Evolutionary conservation across 352 stramenopile species (phyloP).

Genomic region (Phytopythium kandeliae): DNA sequence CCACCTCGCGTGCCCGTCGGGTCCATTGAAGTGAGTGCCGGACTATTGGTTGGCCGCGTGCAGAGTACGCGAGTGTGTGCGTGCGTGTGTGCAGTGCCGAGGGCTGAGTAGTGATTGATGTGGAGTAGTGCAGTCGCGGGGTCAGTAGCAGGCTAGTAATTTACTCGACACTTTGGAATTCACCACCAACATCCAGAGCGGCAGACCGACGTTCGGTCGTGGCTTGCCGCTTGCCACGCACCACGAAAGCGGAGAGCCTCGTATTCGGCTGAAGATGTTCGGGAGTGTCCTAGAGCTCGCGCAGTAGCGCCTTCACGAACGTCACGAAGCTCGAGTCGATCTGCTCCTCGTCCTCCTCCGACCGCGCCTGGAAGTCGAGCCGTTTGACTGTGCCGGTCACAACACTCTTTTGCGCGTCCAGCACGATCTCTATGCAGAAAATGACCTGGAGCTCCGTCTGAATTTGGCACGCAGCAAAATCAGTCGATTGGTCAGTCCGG

Average conservation of each 20-base stretch:
- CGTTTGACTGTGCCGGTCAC: slow-evolving; percentile 70
- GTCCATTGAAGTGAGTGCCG: background rate
- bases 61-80: background rate
- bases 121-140: background rate
- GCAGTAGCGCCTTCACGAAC: slow-evolving; percentile 76
- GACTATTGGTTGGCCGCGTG: background rate
- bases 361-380: slow-evolving; percentile 50
- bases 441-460: slow-evolving; percentile 72
- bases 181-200: background rate
- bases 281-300: slow-evolving; percentile 39
- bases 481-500: background rate
- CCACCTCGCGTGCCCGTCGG: slow-evolving; percentile 45
- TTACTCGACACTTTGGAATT: slow-evolving; percentile 6
- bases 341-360: slow-evolving; percentile 64
- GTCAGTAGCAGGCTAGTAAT: too few relatives aligned
- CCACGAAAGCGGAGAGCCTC: too few relatives aligned
- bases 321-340: slow-evolving; percentile 82
- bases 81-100: background rate
- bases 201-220: background rate
- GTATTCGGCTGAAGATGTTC: background rate
- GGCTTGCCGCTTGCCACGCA: background rate
- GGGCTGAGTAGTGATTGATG: slow-evolving; percentile 4
- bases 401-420: slow-evolving; percentile 43
- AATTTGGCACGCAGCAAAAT: background rate
- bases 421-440: slow-evolving; percentile 79